Evolutionary conservation across 305 asterid species (phyloP).

Genomic region (Striga hermonthica): DNA sequence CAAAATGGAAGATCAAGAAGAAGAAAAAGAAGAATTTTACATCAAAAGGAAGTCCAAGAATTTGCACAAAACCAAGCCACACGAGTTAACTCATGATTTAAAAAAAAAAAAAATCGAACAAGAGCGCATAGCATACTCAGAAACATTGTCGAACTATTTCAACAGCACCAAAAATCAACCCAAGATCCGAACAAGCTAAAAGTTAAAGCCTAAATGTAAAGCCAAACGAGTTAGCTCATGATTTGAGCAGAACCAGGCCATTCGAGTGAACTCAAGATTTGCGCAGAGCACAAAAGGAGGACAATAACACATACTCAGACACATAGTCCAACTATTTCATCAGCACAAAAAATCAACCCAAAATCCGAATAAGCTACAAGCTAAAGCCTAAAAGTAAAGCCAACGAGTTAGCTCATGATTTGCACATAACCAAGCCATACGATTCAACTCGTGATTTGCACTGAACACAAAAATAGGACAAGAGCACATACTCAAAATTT

Average conservation of each 20-base stretch:
- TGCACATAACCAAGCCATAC: too few species aligned
- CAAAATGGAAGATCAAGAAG: too few species aligned
- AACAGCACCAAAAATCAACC: slow-evolving; percentile 1
- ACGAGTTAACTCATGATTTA: too few species aligned
- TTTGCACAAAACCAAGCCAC: background rate
- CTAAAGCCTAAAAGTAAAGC: background rate
- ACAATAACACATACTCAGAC: background rate
- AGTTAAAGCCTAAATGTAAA: background rate
- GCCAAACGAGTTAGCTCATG: background rate
- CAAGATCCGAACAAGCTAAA: background rate
- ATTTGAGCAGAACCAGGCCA: too few species aligned
- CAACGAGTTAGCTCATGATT: too few species aligned
- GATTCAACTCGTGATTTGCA: too few species aligned
- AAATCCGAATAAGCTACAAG: background rate
- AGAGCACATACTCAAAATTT: too few species aligned
- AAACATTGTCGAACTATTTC: background rate
- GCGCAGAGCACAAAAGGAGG: background rate
- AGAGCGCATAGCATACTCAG: background rate
- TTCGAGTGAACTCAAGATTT: too few species aligned
- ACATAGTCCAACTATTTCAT: background rate
- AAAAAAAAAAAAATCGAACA: background rate
- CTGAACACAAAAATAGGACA: too few species aligned
- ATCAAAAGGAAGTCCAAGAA: too few species aligned
- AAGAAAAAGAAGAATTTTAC: too few species aligned
- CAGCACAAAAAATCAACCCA: slow-evolving; percentile 1